Conservation (phyloP, 176 grass and related monocot genomes). For the Oryza meridionalis region DNA sequence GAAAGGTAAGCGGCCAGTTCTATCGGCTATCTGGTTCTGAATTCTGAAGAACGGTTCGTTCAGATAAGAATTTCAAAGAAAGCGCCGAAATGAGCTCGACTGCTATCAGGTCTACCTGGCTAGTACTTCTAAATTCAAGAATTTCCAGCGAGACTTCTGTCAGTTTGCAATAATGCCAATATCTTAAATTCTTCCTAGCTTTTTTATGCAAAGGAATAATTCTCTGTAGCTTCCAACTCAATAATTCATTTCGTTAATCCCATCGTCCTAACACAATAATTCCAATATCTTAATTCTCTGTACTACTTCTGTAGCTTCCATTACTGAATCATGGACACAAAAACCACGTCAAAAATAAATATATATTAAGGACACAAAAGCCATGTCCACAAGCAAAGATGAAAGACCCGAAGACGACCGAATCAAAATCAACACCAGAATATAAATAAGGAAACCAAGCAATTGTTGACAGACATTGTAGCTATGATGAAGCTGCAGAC, state of each 20-base stretch:
- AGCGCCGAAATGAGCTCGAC: background rate
- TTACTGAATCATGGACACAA: background rate
- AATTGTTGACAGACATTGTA: background rate
- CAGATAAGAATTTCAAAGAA: background rate
- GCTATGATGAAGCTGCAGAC: background rate
- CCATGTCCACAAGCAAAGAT: background rate
- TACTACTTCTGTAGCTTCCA: background rate
- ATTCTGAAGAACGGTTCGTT: background rate
- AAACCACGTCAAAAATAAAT: background rate
- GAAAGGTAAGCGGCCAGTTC: background rate
- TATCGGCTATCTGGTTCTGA: background rate
- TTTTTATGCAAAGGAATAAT: background rate
- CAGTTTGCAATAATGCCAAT: background rate
- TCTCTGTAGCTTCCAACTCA: background rate
- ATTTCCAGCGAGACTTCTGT: background rate
- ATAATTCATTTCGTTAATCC: background rate
- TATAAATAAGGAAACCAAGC: background rate
- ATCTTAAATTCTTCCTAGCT: background rate
- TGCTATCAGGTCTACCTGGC: background rate
- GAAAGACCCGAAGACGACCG: background rate
- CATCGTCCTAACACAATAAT: background rate
- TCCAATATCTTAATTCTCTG: background rate
- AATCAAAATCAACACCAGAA: background rate
- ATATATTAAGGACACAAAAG: background rate
- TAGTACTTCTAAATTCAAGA: background rate